Conservation (phyloP, 768 basidiomycete genomes). For the Pleurotus djamor region DNA sequence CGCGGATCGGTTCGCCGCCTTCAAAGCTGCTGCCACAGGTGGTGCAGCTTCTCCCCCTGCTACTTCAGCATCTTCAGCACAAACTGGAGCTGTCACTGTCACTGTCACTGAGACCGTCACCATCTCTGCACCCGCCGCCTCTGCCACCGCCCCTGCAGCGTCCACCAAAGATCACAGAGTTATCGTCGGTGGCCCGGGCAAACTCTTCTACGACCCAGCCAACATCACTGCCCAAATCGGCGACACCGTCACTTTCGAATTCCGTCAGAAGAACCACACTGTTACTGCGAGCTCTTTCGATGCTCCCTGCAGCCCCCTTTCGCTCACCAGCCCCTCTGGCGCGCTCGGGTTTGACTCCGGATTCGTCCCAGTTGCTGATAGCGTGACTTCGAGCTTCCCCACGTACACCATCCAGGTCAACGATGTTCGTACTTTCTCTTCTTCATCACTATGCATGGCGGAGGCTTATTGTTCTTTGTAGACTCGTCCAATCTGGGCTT, state of each 20-base stretch:
- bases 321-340: constrained; percentile 41
- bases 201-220: constrained; percentile 36
- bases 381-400: constrained; percentile 38
- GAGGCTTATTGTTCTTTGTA: constrained; percentile 11
- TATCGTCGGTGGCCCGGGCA: constrained; percentile 37
- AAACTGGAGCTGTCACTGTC: constrained; percentile 14
- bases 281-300: constrained; percentile 38
- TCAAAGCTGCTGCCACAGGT: constrained; percentile 51
- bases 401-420: constrained; percentile 52
- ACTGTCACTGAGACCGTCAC: constrained; percentile 32
- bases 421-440: constrained; percentile 32
- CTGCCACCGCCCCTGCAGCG: constrained; percentile 23
- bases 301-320: constrained; percentile 37
- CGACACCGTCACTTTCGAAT: constrained; percentile 48
- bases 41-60: constrained; percentile 15
- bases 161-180: constrained; percentile 35
- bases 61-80: constrained; percentile 17
- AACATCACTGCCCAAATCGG: constrained; percentile 45
- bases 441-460: background rate
- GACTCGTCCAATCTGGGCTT: constrained; percentile 56
- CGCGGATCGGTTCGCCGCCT: constrained; percentile 48
- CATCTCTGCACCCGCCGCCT: constrained; percentile 18
- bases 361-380: constrained; percentile 44
- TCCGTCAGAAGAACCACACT: constrained; percentile 49
- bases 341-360: constrained; percentile 44